Evolutionary conservation across 2,329 filamentous ascomycete genomes (phyloP), one percentile per base, ranked within the genome.

Genomic region (Cadophora malorum): DNA sequence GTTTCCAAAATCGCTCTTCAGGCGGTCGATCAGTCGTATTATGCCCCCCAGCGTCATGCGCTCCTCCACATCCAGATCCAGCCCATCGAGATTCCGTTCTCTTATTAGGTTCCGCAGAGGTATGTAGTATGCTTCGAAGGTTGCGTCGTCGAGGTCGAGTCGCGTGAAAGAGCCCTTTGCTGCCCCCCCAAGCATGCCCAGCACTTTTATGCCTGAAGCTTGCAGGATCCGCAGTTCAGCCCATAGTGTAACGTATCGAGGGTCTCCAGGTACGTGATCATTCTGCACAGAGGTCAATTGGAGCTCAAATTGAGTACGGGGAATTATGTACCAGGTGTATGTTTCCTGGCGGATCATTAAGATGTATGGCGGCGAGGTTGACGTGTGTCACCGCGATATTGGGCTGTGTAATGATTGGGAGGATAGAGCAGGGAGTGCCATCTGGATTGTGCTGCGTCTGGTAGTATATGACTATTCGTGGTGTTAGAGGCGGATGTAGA

Each of bases 111-210:
- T 83, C 35, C 86, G 83, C 23, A 97, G 81, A 2, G 91, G 92
- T 0, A 75, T 75, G 76, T 97, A 96, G 80, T 91, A 93, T 19
- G 81, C 78, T 79, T 96, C 91, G 75, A 96, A 96, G 28, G 83
- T 81, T 63, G 84, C 81, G 33, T 81, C 79, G 66, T 87, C 86
- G 3, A 89, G 84, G 66, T 80, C 79, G 21, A 90, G 81, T 65
- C 86, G 83, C 60, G 83, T 81, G 76, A 87, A 97, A 14, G 88
- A 91, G 12, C 94, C 94, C 68, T 86, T 85, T 0, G 93, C 93
- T 2, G 94, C 93, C 19, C 94, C 94, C 49, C 94, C 94, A 1
- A 97, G 83, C 92, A 97, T 96, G 65, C 88, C 92, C 77, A 97
- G 84, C 14, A 97, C 88, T 74, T 91, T 93, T 70, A 97, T 84